Percentiles rank a stretch among this genome's conserved stretches.
Evolutionary conservation across 1,139 yeast genomes (phyloP).

Genomic region (Saccharomyces uvarum): DNA sequence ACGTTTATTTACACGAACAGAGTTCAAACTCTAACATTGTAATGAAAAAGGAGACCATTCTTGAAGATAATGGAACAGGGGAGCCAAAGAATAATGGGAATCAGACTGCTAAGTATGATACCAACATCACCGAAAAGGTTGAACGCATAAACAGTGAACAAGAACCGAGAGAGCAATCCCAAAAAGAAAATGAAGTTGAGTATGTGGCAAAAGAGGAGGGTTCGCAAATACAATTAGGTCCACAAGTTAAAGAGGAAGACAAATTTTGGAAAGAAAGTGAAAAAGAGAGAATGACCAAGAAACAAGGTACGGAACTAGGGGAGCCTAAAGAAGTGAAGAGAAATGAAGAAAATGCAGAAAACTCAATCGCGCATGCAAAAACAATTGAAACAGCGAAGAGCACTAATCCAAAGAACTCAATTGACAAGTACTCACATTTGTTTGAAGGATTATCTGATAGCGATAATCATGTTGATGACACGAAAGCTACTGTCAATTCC

Average conservation of each 20-base stretch:
- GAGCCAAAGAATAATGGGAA: neutral
- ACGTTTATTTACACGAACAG: neutral
- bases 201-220: neutral
- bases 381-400: neutral
- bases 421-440: neutral
- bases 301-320: neutral
- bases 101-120: neutral
- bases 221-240: neutral
- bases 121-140: neutral
- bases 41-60: neutral
- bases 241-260: neutral
- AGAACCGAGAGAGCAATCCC: neutral
- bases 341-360: neutral
- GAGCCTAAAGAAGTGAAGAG: neutral
- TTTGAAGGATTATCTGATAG: conserved; percentile 4
- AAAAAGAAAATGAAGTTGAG: neutral
- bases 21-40: neutral
- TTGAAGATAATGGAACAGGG: neutral
- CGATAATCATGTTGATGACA: neutral
- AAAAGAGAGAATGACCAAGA: neutral
- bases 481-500: neutral
- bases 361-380: neutral
- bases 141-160: neutral
- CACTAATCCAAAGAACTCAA: neutral
- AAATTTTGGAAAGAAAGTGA: neutral